phyloP scores from a whole-genome alignment of 352 stramenopile genomes.

The Phytophthora hybrid region DNA sequence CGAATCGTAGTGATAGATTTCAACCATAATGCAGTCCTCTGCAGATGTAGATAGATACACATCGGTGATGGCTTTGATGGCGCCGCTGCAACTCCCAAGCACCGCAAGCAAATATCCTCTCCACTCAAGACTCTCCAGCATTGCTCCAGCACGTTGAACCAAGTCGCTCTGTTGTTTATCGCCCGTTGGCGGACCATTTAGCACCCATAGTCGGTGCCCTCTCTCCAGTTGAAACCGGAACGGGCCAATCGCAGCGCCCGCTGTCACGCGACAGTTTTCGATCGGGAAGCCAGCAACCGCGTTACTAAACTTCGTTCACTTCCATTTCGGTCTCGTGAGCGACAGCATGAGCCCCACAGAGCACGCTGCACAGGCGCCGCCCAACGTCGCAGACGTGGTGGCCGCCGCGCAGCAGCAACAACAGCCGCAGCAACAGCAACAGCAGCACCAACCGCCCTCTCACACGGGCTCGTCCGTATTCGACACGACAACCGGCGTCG shows the following conservation, averaged over 20 bases:
- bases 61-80: not conserved
- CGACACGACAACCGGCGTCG: conserved; percentile 47
- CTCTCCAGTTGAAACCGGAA: conserved; percentile 7
- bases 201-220: conserved; percentile 21
- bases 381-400: conserved; percentile 34
- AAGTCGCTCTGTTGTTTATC: conserved; percentile 1
- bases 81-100: not conserved
- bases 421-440: not conserved
- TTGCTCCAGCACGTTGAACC: not conserved
- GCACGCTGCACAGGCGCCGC: conserved; percentile 12
- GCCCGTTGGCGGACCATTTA: conserved; percentile 25
- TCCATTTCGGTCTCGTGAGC: conserved; percentile 15
- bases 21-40: too few relatives aligned
- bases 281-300: conserved; percentile 26
- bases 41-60: not conserved
- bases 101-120: too few relatives aligned
- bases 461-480: conserved; percentile 42
- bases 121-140: too few relatives aligned
- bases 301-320: conserved; percentile 26
- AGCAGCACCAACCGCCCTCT: conserved; percentile 5
- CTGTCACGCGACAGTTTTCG: conserved; percentile 21
- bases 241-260: conserved; percentile 24
- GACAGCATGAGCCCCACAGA: conserved; percentile 39
- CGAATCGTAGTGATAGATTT: too few relatives aligned
- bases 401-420: conserved; percentile 25